Evolutionary conservation across 83 land plant genomes (phyloP), one percentile per base, ranked within the genome.

Genomic region (Picea mariana): DNA sequence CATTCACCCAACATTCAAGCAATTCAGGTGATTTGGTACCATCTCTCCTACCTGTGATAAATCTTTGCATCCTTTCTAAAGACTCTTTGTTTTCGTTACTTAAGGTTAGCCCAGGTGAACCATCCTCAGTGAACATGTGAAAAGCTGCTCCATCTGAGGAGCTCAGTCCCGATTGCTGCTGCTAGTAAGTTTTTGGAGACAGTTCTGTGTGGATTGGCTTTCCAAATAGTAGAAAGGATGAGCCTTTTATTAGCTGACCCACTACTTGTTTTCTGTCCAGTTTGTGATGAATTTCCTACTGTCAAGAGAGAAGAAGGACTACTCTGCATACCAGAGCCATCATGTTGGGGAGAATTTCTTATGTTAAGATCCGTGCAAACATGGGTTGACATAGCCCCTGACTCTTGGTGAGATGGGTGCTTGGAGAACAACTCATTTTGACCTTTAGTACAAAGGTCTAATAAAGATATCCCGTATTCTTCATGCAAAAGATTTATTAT

Each of bases 191-290:
- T 52, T 75, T 75, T 4, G 13, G 9, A 18, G 67, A 62, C 71
- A 85, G 73, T 60, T 86, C 87, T 1, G 91, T 87, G 5, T 82
- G 87, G 47, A 93, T 93, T 24, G 89, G 84, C 52, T 89, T 82
- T 2, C 95, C 95, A 81, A 93, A 93, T 17, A 93, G 84, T 4
- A 88, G 18, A 88, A 84, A 42, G 73, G 88, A 6, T 85, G 83
- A 17, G 80, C 42, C 81, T 84, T 93, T 62, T 62, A 71, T 44
- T 52, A 60, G 31, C 6, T 77, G 71, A 42, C 27, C 75, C 5
- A 69, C 6, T 85, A 47, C 49, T 47, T 6, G 49, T 47, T 40
- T 68, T 11, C 38, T 67, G 47, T 6, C 40, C 67, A 20, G 6
- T 82, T 34, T 81, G 81, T 9, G 73, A 64, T 9, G 86, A 58